Conservation (phyloP, 1,284 basidiomycete genomes). For the Binderoboletus segoi region DNA sequence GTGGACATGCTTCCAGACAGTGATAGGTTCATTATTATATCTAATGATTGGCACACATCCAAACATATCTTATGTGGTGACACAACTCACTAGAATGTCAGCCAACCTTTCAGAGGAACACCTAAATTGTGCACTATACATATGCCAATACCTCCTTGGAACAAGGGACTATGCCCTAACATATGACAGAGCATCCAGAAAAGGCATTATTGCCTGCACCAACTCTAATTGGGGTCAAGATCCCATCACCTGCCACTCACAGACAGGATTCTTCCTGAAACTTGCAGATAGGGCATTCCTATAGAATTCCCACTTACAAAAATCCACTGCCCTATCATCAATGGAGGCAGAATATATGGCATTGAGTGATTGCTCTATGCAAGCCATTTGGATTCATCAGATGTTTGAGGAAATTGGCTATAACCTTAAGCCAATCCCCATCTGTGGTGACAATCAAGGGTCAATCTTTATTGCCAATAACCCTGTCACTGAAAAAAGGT, state of each 20-base stretch:
- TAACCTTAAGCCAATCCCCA: no score
- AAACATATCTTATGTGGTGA: background rate
- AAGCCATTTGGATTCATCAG: no score
- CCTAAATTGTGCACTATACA: conserved; percentile 14
- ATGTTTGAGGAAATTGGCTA: no score
- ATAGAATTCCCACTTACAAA: conserved; percentile 33
- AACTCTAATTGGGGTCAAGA: conserved; percentile 34
- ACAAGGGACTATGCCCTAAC: background rate
- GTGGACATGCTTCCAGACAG: background rate
- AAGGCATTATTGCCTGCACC: conserved; percentile 18
- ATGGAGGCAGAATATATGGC: conserved; percentile 41
- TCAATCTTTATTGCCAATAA: no score
- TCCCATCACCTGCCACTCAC: background rate
- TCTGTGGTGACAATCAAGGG: no score
- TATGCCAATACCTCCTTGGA: conserved; percentile 28
- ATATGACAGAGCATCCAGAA: background rate
- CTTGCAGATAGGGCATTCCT: conserved; percentile 16
- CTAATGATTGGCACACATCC: background rate
- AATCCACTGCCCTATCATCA: conserved; percentile 31
- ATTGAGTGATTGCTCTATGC: no score
- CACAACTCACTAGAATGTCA: background rate
- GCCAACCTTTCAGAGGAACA: background rate
- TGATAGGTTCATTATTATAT: conserved; percentile 7
- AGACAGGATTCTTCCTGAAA: conserved; percentile 12
- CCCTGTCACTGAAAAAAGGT: no score